phyloP scores from a whole-genome alignment of 1,284 basidiomycete genomes.

The Omphalotus olearius region DNA sequence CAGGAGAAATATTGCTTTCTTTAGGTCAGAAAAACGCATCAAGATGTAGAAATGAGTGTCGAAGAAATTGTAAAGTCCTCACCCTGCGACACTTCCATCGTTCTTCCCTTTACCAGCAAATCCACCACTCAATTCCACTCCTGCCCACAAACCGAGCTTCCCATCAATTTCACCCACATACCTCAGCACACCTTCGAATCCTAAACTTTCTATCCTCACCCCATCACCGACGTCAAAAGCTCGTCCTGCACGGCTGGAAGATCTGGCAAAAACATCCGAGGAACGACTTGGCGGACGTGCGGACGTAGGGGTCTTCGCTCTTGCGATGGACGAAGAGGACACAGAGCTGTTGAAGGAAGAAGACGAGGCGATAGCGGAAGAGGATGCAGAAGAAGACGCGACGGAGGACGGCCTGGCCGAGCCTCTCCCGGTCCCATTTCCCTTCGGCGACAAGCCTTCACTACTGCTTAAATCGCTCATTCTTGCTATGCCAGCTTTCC shows the following conservation, averaged over 20 bases:
- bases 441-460: too few species aligned
- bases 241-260: constrained; percentile 37
- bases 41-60: constrained; percentile 7
- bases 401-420: too few species aligned
- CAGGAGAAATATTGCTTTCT: constrained; percentile 88
- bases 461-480: too few species aligned
- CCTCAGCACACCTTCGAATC: constrained; percentile 77
- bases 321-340: not conserved
- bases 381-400: too few species aligned
- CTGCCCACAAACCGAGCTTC: constrained; percentile 86
- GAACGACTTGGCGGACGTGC: constrained; percentile 56
- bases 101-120: constrained; percentile 96
- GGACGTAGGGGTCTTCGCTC: constrained; percentile 28
- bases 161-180: constrained; percentile 83
- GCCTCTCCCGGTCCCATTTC: too few species aligned
- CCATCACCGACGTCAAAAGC: constrained; percentile 63
- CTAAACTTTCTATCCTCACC: constrained; percentile 81
- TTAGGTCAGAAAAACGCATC: constrained; percentile 8
- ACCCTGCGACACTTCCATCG: constrained; percentile 88
- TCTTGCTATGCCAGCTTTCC: too few species aligned
- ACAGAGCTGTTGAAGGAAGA: too few species aligned
- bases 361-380: too few species aligned
- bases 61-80: constrained; percentile 30
- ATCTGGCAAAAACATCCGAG: constrained; percentile 51
- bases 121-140: constrained; percentile 83